phyloP scores from a whole-genome alignment of 1,284 basidiomycete species.

The Crocinoboletus sp. region DNA sequence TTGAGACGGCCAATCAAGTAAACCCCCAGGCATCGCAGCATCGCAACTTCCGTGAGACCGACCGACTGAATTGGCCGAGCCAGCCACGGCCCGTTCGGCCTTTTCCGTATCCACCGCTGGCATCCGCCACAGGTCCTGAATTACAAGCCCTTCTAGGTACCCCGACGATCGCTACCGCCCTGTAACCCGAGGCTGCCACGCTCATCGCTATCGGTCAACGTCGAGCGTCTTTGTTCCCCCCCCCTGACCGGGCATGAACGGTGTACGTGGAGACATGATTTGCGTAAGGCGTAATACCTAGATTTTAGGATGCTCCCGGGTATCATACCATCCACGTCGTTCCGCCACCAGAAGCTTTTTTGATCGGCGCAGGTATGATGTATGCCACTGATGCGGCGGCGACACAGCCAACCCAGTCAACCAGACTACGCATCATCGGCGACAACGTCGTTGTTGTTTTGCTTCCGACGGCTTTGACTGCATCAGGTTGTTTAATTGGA shows the following conservation, averaged over 20 bases:
- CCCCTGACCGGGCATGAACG: background rate
- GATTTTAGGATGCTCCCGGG: background rate
- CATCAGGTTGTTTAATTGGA: no score
- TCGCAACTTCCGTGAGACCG: no score
- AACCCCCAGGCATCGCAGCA: no score
- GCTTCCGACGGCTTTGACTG: no score
- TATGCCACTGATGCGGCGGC: background rate
- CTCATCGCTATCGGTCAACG: background rate
- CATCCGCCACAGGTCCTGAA: background rate
- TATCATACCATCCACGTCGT: background rate
- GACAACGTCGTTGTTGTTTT: background rate
- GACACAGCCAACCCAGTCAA: background rate
- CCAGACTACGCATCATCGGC: background rate
- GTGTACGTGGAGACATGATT: background rate
- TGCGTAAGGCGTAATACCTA: background rate
- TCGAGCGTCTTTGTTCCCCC: background rate
- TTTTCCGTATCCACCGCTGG: background rate
- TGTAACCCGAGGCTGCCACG: background rate
- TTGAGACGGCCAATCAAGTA: no score
- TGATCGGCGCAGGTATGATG: background rate
- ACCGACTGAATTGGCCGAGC: no score
- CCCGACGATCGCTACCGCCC: background rate
- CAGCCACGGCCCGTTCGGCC: no score
- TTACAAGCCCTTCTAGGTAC: no score
- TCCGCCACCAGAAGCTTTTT: background rate